A percentile compares a stretch with the other conserved stretches of the same genome.
Evolutionary conservation across 352 stramenopile species (phyloP).

Genomic region (Pythium diclinum): DNA sequence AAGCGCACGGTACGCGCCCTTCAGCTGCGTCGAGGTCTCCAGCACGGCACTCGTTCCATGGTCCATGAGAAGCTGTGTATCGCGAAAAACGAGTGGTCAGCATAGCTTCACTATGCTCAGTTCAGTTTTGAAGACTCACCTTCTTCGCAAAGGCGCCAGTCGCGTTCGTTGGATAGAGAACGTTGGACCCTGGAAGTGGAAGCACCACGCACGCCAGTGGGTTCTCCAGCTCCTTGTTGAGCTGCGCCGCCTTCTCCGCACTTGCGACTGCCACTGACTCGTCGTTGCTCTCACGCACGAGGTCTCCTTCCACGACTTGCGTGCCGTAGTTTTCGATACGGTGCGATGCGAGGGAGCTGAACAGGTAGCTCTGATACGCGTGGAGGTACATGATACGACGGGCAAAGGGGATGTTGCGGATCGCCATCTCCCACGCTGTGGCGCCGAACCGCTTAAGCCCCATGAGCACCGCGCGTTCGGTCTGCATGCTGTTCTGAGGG

Average conservation of each 20-base stretch:
- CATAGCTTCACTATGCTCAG: slow-evolving; percentile 2
- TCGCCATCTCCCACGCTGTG: slow-evolving; percentile 49
- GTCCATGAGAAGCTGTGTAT: slow-evolving; percentile 40
- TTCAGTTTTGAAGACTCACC: slow-evolving; percentile 32
- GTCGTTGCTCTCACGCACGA: slow-evolving; percentile 30
- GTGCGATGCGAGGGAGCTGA: slow-evolving; percentile 60
- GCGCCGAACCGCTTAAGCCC: slow-evolving; percentile 59
- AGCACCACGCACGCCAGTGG: slow-evolving; percentile 46
- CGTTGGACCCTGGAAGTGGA: slow-evolving; percentile 55
- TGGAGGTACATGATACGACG: slow-evolving; percentile 73
- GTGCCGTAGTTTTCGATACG: slow-evolving; percentile 39
- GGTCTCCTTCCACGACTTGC: slow-evolving; percentile 52
- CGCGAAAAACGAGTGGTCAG: slow-evolving; percentile 2
- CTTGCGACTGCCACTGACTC: slow-evolving; percentile 34
- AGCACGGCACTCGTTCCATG: slow-evolving; percentile 44
- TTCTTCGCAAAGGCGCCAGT: slow-evolving; percentile 39
- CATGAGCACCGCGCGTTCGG: slow-evolving; percentile 59
- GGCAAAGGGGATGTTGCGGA: slow-evolving; percentile 50
- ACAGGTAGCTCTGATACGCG: slow-evolving; percentile 75
- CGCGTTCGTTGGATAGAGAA: slow-evolving; percentile 42
- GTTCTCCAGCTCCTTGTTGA: slow-evolving; percentile 33
- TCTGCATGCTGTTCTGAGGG: slow-evolving; percentile 32
- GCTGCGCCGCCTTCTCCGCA: slow-evolving; percentile 31
- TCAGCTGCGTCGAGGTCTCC: slow-evolving; percentile 38
- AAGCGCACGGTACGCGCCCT: slow-evolving; percentile 58